Evolutionary conservation across 352 stramenopile genomes (phyloP), one percentile per base, ranked within the genome.

Genomic region (Globisporangium nagaii): DNA sequence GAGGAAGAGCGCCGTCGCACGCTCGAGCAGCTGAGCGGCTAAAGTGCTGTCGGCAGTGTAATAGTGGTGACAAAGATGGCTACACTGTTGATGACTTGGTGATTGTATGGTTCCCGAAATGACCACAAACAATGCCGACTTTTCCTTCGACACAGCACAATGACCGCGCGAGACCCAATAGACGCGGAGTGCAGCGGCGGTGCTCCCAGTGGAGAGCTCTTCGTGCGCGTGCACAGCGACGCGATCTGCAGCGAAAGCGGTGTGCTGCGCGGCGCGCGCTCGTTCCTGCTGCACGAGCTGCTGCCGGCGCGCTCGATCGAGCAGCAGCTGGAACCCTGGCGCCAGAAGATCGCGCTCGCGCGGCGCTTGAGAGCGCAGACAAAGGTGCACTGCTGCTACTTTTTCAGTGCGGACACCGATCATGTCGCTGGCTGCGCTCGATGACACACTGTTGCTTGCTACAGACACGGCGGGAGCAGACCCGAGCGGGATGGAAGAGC

Each of bases 181-280:
- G 32, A 36, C 32, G 32, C 32, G 32, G 10, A 3, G 4, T 36
- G 32, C 32, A 13, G 32, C 10, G 32, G 32, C 12, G 32, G 32
- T 3, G 34, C 34, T 15, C 67, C 65, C 25, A 84, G 65, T 34
- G 76, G 71, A 15, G 73, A 84, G 47, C 36, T 85, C 48, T 80
- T 79, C 27, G 67, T 77, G 36, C 73, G 70, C 20, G 24, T 75
- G 5, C 63, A 60, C 32, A 50, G 52, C 5, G n/a, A 44, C 0
- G 17, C 22, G 39, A 65, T 75, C 24, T 65, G 42, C 39, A 39
- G 49, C 2, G 48, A 48, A n/a, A 40, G 62, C 8, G 68, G 63
- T 17, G 59, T 54, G 31, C 57, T 86, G 3, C 36, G 62, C 13
- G 54, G 63, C 5, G 61, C 53, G 6, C 52, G 49, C 1, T 65